Evolutionary conservation across 148 eudicot species (phyloP).

Genomic region (Rhododendron ovatum): DNA sequence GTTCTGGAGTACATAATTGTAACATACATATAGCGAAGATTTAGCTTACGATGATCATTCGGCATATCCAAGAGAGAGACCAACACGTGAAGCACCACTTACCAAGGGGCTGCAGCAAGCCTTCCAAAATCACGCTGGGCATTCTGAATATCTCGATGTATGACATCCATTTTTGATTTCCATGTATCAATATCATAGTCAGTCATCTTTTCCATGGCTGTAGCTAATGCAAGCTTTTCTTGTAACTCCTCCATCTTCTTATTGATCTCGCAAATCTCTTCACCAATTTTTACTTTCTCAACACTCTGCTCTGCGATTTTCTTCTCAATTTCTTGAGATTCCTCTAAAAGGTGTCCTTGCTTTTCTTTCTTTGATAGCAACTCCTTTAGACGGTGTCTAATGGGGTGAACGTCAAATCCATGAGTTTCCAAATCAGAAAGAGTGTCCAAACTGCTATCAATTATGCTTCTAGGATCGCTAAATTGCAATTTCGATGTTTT

Average conservation of each 20-base stretch:
- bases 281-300: constrained; percentile 4
- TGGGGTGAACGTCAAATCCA: background rate
- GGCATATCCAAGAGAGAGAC: background rate
- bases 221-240: constrained; percentile 1
- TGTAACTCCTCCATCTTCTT: background rate
- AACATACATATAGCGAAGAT: background rate
- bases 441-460: constrained; percentile 2
- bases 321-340: constrained; percentile 1
- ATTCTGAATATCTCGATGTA: background rate
- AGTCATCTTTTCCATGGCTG: background rate
- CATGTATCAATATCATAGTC: background rate
- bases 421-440: constrained; percentile 10
- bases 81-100: background rate
- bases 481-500: constrained; percentile 4
- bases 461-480: constrained; percentile 1
- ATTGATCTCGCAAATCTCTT: constrained; percentile 4
- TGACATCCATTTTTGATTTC: background rate
- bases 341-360: background rate
- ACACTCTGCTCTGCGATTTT: background rate
- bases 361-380: constrained; percentile 10
- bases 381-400: constrained; percentile 3
- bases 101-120: constrained; percentile 5
- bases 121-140: background rate
- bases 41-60: background rate
- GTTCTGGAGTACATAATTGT: background rate